phyloP scores from a whole-genome alignment of 768 basidiomycete genomes.

The Podaxis pistillaris region DNA sequence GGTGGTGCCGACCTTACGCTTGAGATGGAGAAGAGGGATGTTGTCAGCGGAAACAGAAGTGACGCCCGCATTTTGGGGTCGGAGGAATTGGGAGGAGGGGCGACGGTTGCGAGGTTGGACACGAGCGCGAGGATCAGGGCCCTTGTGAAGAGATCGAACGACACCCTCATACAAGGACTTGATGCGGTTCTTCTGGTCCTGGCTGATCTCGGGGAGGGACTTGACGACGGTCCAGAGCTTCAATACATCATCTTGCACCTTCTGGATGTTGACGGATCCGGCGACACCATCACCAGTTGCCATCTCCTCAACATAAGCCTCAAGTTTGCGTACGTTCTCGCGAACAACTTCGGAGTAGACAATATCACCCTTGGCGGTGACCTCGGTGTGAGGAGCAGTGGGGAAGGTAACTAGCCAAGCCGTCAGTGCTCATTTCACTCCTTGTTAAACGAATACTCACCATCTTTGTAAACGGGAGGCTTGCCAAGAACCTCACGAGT shows the following conservation, averaged over 20 bases:
- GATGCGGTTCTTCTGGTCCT: constrained; percentile 95
- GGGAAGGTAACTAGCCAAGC: constrained; percentile 84
- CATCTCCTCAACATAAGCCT: constrained; percentile 99
- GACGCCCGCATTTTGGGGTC: constrained; percentile 78
- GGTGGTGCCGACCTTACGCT: constrained; percentile 90
- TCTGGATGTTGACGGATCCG: constrained; percentile 87
- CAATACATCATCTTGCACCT: constrained; percentile 95
- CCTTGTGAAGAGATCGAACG: constrained; percentile 85
- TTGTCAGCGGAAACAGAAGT: constrained; percentile 81
- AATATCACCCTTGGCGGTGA: constrained; percentile 92
- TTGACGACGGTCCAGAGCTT: constrained; percentile 98
- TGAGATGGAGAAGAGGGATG: constrained; percentile 91
- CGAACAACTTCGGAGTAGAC: constrained; percentile 94
- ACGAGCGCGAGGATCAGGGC: constrained; percentile 55
- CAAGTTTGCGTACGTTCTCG: constrained; percentile 94
- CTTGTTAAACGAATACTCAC: constrained; percentile 43
- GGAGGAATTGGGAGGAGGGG: constrained; percentile 95
- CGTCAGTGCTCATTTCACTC: constrained; percentile 13
- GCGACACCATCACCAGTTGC: constrained; percentile 89
- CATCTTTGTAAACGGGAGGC: constrained; percentile 94
- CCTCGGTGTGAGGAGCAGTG: constrained; percentile 93
- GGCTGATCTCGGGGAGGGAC: constrained; percentile 94
- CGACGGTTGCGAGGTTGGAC: constrained; percentile 65
- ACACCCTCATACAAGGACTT: constrained; percentile 96
- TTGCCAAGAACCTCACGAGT: constrained; percentile 79